Base-by-base conservation (phyloP, 768 basidiomycete species). In the Suillus fuscotomentosus region DNA sequence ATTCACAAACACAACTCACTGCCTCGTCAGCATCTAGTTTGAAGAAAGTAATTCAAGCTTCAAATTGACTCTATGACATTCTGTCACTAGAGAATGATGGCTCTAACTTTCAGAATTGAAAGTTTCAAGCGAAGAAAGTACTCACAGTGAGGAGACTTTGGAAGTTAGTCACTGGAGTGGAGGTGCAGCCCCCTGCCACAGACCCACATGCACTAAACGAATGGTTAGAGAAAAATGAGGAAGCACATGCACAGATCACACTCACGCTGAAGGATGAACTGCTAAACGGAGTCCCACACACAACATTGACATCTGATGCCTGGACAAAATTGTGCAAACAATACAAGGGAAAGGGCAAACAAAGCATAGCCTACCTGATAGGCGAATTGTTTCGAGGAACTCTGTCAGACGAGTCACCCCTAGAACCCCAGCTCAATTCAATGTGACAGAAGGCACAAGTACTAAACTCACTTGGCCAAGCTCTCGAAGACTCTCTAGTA, bases 261-360 rank as follows among this genome's bases (percentile, higher is more conserved):
- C 69, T 71, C 24, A 71, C 71, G 10, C 61, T 73, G n/a, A 64
- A 66, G 36, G 69, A 73, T 34, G 67, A 70, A 54, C 69, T 69
- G 0, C 64, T 72, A 1, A 67, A 57, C n/a, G 39, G 66, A 39
- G 68, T 73, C 53, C 47, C 48, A 14, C 22, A 61, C 42, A 41
- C 10, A 3, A 45, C 9, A 13, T 27, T 24, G 14, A n/a, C 45
- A 8, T 39, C 60, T 14, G 60, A 61, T 14, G 60, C 42, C 22
- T 61, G 60, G 60, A 61, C 66, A 1, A 69, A 70, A 60, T 61
- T 72, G 0, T 31, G 48, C 22, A 43, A 60, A 24, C 53, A 42
- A 1, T 74, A 72, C 60, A 63, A 74, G 57, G 71, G 73, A 1
- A 69, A 67, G 60, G 69, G 61, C 10, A 62, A 62, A n/a, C 61